Conservation (phyloP, 164 flowering plant species). For the Tetracentron sinense region DNA sequence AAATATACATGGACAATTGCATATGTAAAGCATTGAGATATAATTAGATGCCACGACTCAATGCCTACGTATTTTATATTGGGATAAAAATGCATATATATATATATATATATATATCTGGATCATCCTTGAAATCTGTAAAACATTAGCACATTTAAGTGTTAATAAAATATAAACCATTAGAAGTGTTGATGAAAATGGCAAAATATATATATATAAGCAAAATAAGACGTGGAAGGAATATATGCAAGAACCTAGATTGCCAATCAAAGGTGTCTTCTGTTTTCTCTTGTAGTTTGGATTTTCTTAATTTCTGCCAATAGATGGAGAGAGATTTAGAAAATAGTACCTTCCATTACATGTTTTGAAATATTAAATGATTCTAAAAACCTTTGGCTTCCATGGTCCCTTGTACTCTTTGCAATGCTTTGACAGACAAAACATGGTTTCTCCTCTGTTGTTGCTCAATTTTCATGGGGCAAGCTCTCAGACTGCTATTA, state of each 20-base stretch:
- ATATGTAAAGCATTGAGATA: constrained; percentile 17
- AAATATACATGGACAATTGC: no score
- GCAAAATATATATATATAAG: background rate
- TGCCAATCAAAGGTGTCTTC: constrained; percentile 96
- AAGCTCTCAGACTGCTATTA: no score
- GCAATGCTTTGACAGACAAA: no score
- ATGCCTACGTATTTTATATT: constrained; percentile 70
- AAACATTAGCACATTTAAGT: background rate
- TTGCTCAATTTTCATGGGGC: no score
- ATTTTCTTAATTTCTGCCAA: constrained; percentile 87
- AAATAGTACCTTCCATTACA: background rate
- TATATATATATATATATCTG: constrained; percentile 68
- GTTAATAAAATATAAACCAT: background rate
- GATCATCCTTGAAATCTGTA: constrained; percentile 87
- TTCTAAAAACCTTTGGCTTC: constrained; percentile 67
- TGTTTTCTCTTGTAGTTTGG: constrained; percentile 93
- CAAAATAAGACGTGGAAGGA: background rate
- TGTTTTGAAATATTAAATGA: background rate
- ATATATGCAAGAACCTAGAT: constrained; percentile 52
- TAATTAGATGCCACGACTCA: constrained; percentile 82
- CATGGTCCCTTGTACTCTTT: constrained; percentile 95
- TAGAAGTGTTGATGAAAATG: background rate
- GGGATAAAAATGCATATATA: no score
- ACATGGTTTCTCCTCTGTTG: no score
- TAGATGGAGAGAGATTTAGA: background rate